Evolutionary conservation across 177 flowering plant species (phyloP).

Genomic region (Vitis hybrid): DNA sequence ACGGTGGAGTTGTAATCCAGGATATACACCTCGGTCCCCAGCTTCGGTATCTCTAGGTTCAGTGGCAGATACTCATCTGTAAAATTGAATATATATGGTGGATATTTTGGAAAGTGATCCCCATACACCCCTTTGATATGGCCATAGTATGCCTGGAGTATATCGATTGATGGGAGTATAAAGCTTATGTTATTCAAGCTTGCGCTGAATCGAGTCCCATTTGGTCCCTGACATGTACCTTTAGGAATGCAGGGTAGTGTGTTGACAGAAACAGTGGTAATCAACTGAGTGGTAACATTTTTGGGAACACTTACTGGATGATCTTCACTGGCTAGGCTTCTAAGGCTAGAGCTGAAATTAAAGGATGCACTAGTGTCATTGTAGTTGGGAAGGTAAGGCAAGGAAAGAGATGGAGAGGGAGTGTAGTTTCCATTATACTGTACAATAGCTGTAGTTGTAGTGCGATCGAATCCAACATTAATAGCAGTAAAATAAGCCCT

Average conservation of each 20-base stretch:
- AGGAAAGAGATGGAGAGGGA: constrained; percentile 7
- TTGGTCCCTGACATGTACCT: constrained; percentile 8
- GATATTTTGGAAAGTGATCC: constrained; percentile 15
- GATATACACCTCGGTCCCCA: constrained; percentile 22
- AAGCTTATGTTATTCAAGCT: constrained; percentile 32
- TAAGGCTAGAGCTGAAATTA: constrained; percentile 10
- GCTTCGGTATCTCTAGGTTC: constrained; percentile 3
- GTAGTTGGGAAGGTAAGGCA: constrained; percentile 17
- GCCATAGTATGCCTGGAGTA: constrained; percentile 26
- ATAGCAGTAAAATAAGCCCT: neutral
- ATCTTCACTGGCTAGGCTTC: constrained; percentile 17
- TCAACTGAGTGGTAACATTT: constrained; percentile 9
- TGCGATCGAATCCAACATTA: neutral
- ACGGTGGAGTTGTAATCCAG: constrained; percentile 23
- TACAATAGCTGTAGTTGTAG: constrained; percentile 11
- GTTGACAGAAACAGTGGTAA: constrained; percentile 24
- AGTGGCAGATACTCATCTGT: constrained; percentile 16
- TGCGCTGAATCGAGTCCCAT: constrained; percentile 14
- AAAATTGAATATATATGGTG: constrained; percentile 24
- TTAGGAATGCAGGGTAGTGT: constrained; percentile 13
- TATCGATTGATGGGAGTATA: constrained; percentile 11
- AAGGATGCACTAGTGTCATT: constrained; percentile 17
- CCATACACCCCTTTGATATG: constrained; percentile 21
- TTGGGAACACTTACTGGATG: constrained; percentile 23
- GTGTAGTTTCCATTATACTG: constrained; percentile 14